Evolutionary conservation across 441 rosid genomes (phyloP).

Genomic region (Adansonia rubrostipa): DNA sequence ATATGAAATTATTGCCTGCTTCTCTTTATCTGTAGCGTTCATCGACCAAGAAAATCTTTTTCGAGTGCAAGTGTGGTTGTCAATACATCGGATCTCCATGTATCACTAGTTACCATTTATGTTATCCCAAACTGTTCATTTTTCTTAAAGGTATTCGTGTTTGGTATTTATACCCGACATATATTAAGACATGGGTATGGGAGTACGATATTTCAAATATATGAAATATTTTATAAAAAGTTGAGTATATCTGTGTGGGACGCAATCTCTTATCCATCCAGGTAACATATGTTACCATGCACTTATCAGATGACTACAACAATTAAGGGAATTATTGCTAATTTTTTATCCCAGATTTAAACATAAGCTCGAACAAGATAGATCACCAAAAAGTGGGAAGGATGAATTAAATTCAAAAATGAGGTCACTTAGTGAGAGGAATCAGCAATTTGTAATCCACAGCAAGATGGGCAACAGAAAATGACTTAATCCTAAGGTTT

Average conservation of each 20-base stretch:
- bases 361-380: not conserved
- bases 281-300: not conserved
- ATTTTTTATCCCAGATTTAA: not conserved
- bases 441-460: not conserved
- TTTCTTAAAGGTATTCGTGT: no score
- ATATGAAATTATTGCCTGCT: not conserved
- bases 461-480: not conserved
- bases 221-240: no score
- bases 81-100: not conserved
- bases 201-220: no score
- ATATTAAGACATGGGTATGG: no score
- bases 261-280: not conserved
- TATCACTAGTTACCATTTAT: not conserved
- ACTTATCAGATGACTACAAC: not conserved
- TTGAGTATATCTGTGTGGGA: not conserved
- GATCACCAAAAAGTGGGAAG: not conserved
- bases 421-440: constrained; percentile 14
- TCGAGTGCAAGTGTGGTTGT: constrained; percentile 1
- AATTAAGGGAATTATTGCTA: not conserved
- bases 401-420: not conserved
- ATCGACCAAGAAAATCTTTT: not conserved
- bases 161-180: no score
- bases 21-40: not conserved
- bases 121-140: not conserved
- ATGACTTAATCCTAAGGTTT: constrained; percentile 14